Evolutionary conservation across 192 early-diverging fungal genomes (phyloP), one percentile per base, ranked within the genome.

Genomic region (Allomyces macrogynus): DNA sequence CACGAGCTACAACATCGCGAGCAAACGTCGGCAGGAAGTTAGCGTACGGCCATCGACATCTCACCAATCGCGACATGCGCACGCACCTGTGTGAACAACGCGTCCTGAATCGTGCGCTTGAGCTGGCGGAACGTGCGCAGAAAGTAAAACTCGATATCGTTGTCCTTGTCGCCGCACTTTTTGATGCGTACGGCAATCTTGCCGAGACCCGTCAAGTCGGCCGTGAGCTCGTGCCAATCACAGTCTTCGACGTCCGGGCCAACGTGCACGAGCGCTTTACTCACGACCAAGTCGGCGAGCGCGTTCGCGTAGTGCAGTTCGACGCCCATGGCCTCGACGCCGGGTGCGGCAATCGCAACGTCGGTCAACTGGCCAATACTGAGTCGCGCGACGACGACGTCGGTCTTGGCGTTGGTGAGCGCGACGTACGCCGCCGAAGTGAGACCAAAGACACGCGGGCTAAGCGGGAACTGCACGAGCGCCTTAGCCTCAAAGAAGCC

Each of bases 61-160:
- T n/a, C n/a, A n/a, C n/a, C n/a, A n/a, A n/a, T n/a, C n/a, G n/a
- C n/a, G n/a, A n/a, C n/a, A n/a, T n/a, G n/a, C n/a, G n/a, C n/a
- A n/a, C n/a, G n/a, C 20, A 57, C 49, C 49, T 57, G 12, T 3
- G 49, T 57, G 20, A 57, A 57, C 12, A 57, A n/a, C 4, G 49
- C 49, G 63, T 89, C 86, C 23, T 81, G 75, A 63, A 84, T 77
- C 40, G 85, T 78, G 25, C 86, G 78, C 67, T 84, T 81, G 23
- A 91, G 63, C 20, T 74, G 78, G 27, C 88, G 81, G 73, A 87
- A 87, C 26, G 86, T 84, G 66, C 82, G 80, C 40, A 86, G 84
- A 65, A 87, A 88, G 77, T 84, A 89, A 69, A 88, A 91, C 69
- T 88, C 86, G n/a, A 83, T 78, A 68, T 88, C 86, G 49, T 57